Base-by-base conservation (phyloP, 2,329 filamentous ascomycete species). In the Fusarium compactum region DNA sequence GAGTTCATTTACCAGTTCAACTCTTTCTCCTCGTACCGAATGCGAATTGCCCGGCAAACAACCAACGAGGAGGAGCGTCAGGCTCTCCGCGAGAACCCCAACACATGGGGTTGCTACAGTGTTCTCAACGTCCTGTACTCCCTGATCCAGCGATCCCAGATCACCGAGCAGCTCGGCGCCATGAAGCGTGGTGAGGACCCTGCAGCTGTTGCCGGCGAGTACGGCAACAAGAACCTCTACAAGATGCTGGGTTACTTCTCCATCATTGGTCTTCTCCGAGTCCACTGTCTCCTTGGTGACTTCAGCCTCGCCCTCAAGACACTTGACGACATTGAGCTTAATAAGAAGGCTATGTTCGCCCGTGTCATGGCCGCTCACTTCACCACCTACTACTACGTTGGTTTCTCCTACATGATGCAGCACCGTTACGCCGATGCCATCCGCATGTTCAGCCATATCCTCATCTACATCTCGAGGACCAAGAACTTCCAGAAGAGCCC, bases 391-490 rank as follows among this genome's bases (percentile, higher is more conserved):
- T 99, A 99, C 90, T 98, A 98, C 82, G 95, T 99, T 70, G 96
- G 96, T 76, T 99, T 99, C 90, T 97, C 94, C 75, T 99, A 99
- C 91, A 98, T 99, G 95, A 99, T 99, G 96, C 97, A 98, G 93
- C 94, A 96, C 85, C 93, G 96, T 80, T 99, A 99, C 82, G 93
- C 94, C 83, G 96, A 99, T 83, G 96, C 96, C 82, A 98, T 99
- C 85, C 94, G 95, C 88, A 97, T 98, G 92, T 99, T 99, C 90
- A 97, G 93, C 87, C 96, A 99, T 89, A 99, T 99, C 83, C 90
- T 99, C 77, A 92, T 99, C 84, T 99, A 98, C 85, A 95, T 99
- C 74, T 97, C 94, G 75, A 89, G 96, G 78, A 99, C 96, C 80
- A 99, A 99, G 92, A 98, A 98, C 88, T 98, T 98, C 90, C 96